Evolutionary conservation across 2,329 filamentous ascomycete species (phyloP).

Genomic region (Epichloe amarillans): DNA sequence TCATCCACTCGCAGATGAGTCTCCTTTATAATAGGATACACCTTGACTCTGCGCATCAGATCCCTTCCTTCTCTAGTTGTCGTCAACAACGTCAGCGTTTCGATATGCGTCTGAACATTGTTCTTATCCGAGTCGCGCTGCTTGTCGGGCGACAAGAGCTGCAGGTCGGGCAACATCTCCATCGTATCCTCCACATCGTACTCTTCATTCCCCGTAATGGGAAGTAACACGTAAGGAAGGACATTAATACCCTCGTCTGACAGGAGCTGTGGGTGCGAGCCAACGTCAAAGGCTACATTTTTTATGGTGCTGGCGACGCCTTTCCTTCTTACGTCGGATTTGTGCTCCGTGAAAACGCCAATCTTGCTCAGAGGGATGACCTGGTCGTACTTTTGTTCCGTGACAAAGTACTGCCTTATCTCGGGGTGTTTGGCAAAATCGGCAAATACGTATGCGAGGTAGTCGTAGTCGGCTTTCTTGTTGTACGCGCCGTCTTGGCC

Average conservation of each 20-base stretch:
- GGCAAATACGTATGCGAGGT: slow-evolving; percentile 86
- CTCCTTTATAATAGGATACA: slow-evolving; percentile 83
- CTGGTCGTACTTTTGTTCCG: slow-evolving; percentile 60
- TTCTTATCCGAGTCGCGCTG: slow-evolving; percentile 61
- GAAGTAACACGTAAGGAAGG: slow-evolving; percentile 76
- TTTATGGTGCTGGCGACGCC: slow-evolving; percentile 97
- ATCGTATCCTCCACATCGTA: slow-evolving; percentile 77
- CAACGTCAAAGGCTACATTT: slow-evolving; percentile 75
- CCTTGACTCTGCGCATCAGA: slow-evolving; percentile 58
- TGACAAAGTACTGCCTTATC: slow-evolving; percentile 62
- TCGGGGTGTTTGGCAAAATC: slow-evolving; percentile 75
- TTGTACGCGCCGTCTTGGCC: slow-evolving; percentile 75
- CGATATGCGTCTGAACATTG: slow-evolving; percentile 77
- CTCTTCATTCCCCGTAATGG: slow-evolving; percentile 77
- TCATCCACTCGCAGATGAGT: slow-evolving; percentile 66
- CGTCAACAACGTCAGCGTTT: slow-evolving; percentile 73
- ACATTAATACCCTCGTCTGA: slow-evolving; percentile 63
- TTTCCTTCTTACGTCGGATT: slow-evolving; percentile 67
- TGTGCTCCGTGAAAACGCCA: slow-evolving; percentile 86
- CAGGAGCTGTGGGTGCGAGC: slow-evolving; percentile 58
- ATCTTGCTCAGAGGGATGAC: slow-evolving; percentile 87
- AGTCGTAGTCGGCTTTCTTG: slow-evolving; percentile 76
- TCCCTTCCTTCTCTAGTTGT: slow-evolving; percentile 66
- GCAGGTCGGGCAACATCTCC: slow-evolving; percentile 78
- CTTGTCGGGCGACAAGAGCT: slow-evolving; percentile 83